A percentile compares a stretch with the other conserved stretches of the same genome.
These are phyloP conservation scores for Lepidium africanum DNA, from an alignment of 345 rosid species.

Conservation along the genomic window DNA sequence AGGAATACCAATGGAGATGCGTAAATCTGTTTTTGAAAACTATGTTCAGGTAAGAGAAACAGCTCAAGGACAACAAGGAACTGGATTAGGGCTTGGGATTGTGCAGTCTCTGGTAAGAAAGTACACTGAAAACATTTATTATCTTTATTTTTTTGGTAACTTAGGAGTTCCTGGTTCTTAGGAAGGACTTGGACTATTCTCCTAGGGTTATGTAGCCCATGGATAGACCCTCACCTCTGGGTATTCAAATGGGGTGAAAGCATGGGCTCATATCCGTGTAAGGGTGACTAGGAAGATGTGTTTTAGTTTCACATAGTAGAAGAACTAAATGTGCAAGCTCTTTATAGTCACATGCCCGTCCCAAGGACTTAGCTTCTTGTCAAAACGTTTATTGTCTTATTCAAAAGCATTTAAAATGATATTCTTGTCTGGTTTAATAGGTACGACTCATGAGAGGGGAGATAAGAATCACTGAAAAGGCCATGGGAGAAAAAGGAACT, in stretches of 20 bases:
- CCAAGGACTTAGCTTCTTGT: too few species aligned
- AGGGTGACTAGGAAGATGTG: too few species aligned
- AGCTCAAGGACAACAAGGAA: conserved; percentile 48
- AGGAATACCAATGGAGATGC: conserved; percentile 64
- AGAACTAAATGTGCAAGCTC: too few species aligned
- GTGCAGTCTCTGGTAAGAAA: conserved; percentile 70
- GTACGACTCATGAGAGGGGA: conserved; percentile 86
- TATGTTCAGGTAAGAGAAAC: conserved; percentile 72
- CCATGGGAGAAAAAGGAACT: conserved; percentile 48
- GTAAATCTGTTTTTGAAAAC: conserved; percentile 57
- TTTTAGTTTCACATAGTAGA: too few species aligned
- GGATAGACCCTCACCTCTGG: too few species aligned
- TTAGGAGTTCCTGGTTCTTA: too few species aligned
- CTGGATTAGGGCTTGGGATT: conserved; percentile 84
- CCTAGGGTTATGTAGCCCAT: too few species aligned
- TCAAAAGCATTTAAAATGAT: not conserved
- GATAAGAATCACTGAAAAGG: conserved; percentile 49
- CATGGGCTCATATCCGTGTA: too few species aligned
- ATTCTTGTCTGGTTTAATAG: conserved; percentile 19
- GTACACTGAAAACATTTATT: not conserved
- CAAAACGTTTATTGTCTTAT: not conserved
- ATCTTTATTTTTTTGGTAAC: too few species aligned
- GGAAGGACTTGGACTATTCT: too few species aligned
- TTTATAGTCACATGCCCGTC: too few species aligned
- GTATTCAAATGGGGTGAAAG: too few species aligned